These are phyloP conservation scores for Botrytis fragariae DNA, from an alignment of 2,329 filamentous ascomycete species.

Conservation along the genomic window DNA sequence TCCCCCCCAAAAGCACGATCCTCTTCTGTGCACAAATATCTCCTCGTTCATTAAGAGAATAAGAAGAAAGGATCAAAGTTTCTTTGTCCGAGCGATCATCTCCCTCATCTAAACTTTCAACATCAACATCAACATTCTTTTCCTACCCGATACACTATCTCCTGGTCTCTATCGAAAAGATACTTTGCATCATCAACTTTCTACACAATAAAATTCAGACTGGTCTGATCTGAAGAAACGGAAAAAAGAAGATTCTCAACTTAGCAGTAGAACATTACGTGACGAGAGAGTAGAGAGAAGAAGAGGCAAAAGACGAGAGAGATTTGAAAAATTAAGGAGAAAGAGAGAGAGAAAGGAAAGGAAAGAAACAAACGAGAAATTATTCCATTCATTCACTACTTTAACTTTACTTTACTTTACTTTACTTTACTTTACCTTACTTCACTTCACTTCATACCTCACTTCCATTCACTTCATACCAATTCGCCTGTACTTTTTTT, in stretches of 20 bases:
- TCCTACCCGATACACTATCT: background rate
- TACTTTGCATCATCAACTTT: background rate
- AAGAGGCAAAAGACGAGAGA: background rate
- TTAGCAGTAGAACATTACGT: background rate
- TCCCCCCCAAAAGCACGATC: background rate
- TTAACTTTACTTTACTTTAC: background rate
- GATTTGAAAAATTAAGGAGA: background rate
- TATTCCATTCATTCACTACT: background rate
- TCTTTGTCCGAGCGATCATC: slow-evolving; percentile 14
- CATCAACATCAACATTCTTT: background rate
- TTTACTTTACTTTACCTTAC: background rate
- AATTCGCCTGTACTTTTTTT: slow-evolving; percentile 5
- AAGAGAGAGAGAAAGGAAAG: background rate
- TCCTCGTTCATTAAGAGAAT: background rate
- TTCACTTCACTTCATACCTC: background rate
- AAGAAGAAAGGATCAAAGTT: slow-evolving; percentile 12
- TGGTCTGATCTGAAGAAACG: slow-evolving; percentile 12
- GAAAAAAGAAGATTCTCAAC: background rate
- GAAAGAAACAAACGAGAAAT: background rate
- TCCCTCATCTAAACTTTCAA: slow-evolving; percentile 3
- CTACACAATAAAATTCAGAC: background rate
- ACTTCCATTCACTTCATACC: background rate
- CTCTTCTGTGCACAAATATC: slow-evolving; percentile 1
- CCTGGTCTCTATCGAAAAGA: background rate
- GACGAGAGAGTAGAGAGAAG: background rate